Conservation (phyloP, 805 yeast genomes). For the Wickerhamiella bombiphila region DNA sequence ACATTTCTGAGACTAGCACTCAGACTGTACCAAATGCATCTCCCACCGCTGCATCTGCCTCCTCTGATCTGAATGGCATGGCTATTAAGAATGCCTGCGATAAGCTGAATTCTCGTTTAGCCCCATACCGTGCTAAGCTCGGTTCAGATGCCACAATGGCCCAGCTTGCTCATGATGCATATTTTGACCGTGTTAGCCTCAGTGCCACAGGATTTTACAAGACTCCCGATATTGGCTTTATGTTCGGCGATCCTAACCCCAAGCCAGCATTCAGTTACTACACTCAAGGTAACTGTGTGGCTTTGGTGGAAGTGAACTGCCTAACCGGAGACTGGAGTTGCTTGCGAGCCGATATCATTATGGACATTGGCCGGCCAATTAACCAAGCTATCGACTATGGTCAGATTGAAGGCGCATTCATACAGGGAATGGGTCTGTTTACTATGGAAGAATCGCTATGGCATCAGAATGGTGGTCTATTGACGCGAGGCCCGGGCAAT, state of each 20-base stretch:
- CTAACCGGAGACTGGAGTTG: constrained; percentile 36
- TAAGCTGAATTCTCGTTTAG: constrained; percentile 29
- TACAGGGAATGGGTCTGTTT: constrained; percentile 36
- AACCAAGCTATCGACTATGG: constrained; percentile 38
- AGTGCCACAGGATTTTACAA: constrained; percentile 37
- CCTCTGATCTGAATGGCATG: constrained; percentile 36
- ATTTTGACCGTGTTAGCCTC: constrained; percentile 31
- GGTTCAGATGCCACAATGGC: constrained; percentile 29
- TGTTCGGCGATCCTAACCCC: constrained; percentile 25
- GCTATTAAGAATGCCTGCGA: constrained; percentile 36
- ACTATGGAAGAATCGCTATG: constrained; percentile 36
- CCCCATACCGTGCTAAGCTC: constrained; percentile 26
- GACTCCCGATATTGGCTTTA: constrained; percentile 35
- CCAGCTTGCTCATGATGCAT: constrained; percentile 30
- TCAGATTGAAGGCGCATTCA: constrained; percentile 37
- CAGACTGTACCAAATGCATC: constrained; percentile 35
- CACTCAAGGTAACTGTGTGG: constrained; percentile 33
- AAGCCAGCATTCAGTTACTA: constrained; percentile 34
- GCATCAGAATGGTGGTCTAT: constrained; percentile 30
- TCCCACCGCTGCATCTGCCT: constrained; percentile 37
- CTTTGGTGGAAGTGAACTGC: constrained; percentile 33
- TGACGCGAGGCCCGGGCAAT: constrained; percentile 36
- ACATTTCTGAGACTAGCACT: constrained; percentile 34
- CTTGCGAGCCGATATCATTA: constrained; percentile 30
- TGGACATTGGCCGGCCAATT: constrained; percentile 36